These are phyloP conservation scores for Aspergillus ruber DNA, from an alignment of 2,329 filamentous ascomycete genomes.

Conservation along the genomic window DNA sequence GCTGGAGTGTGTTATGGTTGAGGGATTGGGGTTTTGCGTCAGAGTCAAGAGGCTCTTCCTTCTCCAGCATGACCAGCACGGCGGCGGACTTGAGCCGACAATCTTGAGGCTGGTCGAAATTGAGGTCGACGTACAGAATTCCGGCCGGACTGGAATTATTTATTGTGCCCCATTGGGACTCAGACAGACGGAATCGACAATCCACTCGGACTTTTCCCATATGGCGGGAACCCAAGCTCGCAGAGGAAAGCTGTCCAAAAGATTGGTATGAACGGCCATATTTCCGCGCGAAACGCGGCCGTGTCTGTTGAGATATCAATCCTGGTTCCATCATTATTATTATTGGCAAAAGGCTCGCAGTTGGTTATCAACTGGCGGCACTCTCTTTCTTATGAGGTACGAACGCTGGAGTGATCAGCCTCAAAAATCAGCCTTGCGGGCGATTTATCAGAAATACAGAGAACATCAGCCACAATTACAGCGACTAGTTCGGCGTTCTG, in stretches of 20 bases:
- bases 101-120: constrained; percentile 11
- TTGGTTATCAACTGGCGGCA: no score
- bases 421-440: no score
- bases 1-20: constrained; percentile 1
- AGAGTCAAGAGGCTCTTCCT: not conserved
- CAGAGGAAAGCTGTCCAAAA: constrained; percentile 4
- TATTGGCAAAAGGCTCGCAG: no score
- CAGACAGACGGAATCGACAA: constrained; percentile 9
- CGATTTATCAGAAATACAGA: no score
- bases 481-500: no score
- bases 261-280: no score
- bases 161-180: constrained; percentile 9
- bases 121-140: constrained; percentile 12
- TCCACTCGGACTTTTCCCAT: constrained; percentile 7
- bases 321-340: no score
- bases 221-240: constrained; percentile 7
- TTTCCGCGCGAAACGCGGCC: no score
- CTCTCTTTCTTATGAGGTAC: no score
- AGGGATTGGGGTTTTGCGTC: not conserved
- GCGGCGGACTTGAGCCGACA: constrained; percentile 8
- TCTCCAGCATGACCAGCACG: constrained; percentile 6
- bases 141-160: constrained; percentile 3
- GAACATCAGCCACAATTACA: no score
- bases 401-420: no score
- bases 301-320: no score